phyloP scores from a whole-genome alignment of 164 flowering plant genomes.

The Akebia trifoliata region DNA sequence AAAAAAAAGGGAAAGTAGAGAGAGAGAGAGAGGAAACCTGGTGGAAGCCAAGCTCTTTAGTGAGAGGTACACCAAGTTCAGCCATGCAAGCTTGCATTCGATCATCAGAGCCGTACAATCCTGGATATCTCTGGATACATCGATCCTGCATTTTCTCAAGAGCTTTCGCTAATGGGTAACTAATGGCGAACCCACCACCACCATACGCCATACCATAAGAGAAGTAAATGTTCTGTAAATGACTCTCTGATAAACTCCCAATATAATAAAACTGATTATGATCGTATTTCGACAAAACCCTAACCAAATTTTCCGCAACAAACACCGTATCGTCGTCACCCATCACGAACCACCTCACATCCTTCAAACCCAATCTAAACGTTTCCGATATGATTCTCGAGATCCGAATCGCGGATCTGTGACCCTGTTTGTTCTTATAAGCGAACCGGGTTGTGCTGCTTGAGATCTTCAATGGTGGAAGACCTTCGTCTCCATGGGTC shows the following conservation, averaged over 20 bases:
- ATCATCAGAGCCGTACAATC: conserved; percentile 64
- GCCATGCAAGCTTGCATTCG: conserved; percentile 78
- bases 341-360: conserved; percentile 68
- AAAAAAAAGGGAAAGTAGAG: not conserved
- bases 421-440: conserved; percentile 40
- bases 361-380: conserved; percentile 31
- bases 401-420: conserved; percentile 55
- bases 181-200: conserved; percentile 78
- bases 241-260: conserved; percentile 64
- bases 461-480: conserved; percentile 48
- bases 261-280: conserved; percentile 53
- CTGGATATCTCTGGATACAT: conserved; percentile 54
- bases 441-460: conserved; percentile 37
- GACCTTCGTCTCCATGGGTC: not conserved
- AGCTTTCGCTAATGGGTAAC: conserved; percentile 50
- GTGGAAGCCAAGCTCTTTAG: conserved; percentile 65
- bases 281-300: conserved; percentile 58
- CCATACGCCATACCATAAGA: conserved; percentile 68
- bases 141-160: conserved; percentile 50
- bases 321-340: conserved; percentile 78
- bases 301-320: conserved; percentile 47
- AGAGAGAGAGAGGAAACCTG: conserved; percentile 31
- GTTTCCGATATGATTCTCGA: conserved; percentile 63
- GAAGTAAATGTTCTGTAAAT: conserved; percentile 52
- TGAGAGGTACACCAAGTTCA: conserved; percentile 83